Percentiles rank a stretch among this genome's conserved stretches.
Evolutionary conservation across 2,329 filamentous ascomycete genomes (phyloP).

Genomic region (Aspergillus sp.): DNA sequence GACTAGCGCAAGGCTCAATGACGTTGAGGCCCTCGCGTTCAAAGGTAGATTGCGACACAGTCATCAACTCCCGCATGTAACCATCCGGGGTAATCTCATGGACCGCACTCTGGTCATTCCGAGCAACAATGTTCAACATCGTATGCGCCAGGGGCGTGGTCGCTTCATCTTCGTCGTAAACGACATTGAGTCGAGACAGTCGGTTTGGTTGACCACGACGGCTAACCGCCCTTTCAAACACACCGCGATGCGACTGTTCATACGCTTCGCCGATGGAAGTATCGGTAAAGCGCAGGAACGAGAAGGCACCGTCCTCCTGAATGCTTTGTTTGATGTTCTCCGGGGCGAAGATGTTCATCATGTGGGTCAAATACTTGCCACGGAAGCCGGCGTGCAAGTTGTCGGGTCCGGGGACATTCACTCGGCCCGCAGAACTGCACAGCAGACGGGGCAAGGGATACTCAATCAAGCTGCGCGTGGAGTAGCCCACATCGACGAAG

Average conservation of each 20-base stretch:
- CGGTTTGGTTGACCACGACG: slow-evolving; percentile 53
- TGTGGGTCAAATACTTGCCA: slow-evolving; percentile 70
- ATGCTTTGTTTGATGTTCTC: slow-evolving; percentile 70
- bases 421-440: slow-evolving; percentile 75
- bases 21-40: slow-evolving; percentile 69
- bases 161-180: slow-evolving; percentile 66
- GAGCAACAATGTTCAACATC: slow-evolving; percentile 75
- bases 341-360: slow-evolving; percentile 89
- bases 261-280: slow-evolving; percentile 71
- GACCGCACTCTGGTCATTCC: slow-evolving; percentile 65
- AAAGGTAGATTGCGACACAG: slow-evolving; percentile 67
- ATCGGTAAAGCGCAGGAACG: slow-evolving; percentile 86
- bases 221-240: slow-evolving; percentile 72
- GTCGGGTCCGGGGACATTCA: slow-evolving; percentile 70
- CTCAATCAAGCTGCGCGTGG: slow-evolving; percentile 80
- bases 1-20: slow-evolving; percentile 77
- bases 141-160: slow-evolving; percentile 68
- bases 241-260: slow-evolving; percentile 63
- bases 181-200: slow-evolving; percentile 64
- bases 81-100: slow-evolving; percentile 71
- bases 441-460: slow-evolving; percentile 79
- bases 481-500: slow-evolving; percentile 79
- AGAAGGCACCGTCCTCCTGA: slow-evolving; percentile 67
- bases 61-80: slow-evolving; percentile 72
- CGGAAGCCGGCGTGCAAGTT: slow-evolving; percentile 78